Evolutionary conservation across 768 basidiomycete genomes (phyloP), one percentile per base, ranked within the genome.

Genomic region (Hygrocybe punicea): DNA sequence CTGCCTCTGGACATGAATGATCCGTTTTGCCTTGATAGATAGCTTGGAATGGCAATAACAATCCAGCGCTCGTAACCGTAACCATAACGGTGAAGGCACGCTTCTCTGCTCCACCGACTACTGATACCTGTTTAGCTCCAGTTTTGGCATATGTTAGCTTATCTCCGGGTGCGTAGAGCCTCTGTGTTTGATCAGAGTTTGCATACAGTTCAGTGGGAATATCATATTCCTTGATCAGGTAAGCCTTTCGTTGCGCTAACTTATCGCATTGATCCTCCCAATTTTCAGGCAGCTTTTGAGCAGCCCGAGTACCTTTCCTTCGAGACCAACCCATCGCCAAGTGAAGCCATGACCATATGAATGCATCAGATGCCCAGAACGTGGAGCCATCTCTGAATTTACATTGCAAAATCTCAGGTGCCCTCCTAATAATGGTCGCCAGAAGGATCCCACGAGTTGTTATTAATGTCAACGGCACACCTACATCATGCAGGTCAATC

Each of bases 61-160:
- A 50, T 1, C 78, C 75, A 45, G 61, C 57, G 8, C 44, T 58
- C 0, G 75, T 67, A 14, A 76, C 57, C 0, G 67, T 67, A 8
- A 72, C 67, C 13, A 76, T 40, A 0, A 78, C 21, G 0, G 76
- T 78, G 50, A 77, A 73, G 11, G 77, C 78, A 0, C 69, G n/a
- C n/a, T n/a, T n/a, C n/a, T 63, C 59, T 79, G 78, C 56, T 78
- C 77, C 1, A 76, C 76, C 47, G 19, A 33, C 21, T 29, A 29
- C 29, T 29, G 29, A 29, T 29, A 29, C 29, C 29, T 29, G 29
- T 29, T 29, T 29, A 29, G 29, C 29, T 29, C 29, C 29, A 29
- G 29, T 29, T 29, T 29, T 29, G 29, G 29, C 29, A 8, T 29
- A 49, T 16, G 47, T 21, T 16, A 23, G 47, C 25, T 33, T 21